These are phyloP conservation scores for Casuarina equisetifolia DNA, from an alignment of 306 rosid species.

Conservation along the genomic window DNA sequence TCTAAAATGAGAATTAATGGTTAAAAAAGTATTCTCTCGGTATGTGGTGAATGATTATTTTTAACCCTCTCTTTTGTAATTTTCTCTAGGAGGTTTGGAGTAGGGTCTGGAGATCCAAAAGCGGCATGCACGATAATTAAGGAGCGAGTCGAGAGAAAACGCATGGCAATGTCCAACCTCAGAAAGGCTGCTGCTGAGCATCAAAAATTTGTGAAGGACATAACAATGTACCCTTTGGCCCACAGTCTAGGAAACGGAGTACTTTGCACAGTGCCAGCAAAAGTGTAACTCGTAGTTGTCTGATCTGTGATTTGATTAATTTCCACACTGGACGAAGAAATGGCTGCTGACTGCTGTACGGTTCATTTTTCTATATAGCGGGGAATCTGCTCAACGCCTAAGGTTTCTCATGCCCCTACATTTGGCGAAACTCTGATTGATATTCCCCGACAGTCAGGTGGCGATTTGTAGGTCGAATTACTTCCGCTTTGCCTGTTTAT, in stretches of 20 bases:
- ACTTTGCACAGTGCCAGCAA: constrained; percentile 72
- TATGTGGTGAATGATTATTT: neutral
- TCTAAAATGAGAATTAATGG: neutral
- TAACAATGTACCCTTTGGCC: constrained; percentile 89
- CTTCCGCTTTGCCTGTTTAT: neutral
- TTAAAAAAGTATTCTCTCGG: neutral
- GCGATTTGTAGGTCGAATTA: neutral
- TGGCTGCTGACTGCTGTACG: constrained; percentile 4
- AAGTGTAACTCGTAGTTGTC: constrained; percentile 28
- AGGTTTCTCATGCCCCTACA: neutral
- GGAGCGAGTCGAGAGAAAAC: constrained; percentile 55
- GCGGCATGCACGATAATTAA: constrained; percentile 61
- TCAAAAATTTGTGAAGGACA: constrained; percentile 56
- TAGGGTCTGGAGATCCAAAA: constrained; percentile 71
- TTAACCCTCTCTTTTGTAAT: constrained; percentile 13
- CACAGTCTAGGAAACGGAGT: constrained; percentile 63
- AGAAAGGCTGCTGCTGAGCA: constrained; percentile 63
- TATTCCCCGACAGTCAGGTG: neutral
- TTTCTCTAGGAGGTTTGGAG: constrained; percentile 73
- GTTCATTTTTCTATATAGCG: neutral
- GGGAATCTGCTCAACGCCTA: constrained; percentile 18
- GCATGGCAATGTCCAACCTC: constrained; percentile 39
- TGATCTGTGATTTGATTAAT: constrained; percentile 2
- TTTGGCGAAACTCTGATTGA: neutral
- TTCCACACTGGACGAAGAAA: constrained; percentile 6